Conservation (phyloP, 257 asterid genomes). For the Solanum medicagineum region DNA sequence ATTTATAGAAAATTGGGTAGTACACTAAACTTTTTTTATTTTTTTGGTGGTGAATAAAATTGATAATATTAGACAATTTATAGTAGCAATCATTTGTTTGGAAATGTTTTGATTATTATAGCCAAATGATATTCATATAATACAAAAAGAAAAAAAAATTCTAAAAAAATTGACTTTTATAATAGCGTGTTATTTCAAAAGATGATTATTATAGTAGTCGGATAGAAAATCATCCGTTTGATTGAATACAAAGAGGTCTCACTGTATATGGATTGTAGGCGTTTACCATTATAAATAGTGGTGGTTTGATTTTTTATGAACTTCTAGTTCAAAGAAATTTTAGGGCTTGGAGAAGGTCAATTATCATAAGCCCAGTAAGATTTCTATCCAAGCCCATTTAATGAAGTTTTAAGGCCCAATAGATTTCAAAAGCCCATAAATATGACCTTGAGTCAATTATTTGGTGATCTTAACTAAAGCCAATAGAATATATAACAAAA, state of each 20-base stretch:
- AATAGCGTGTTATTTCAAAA: too few relatives aligned
- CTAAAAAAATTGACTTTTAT: too few relatives aligned
- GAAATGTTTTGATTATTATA: too few relatives aligned
- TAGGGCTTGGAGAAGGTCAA: background rate
- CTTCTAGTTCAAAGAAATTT: too few relatives aligned
- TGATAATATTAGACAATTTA: too few relatives aligned
- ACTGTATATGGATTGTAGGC: background rate
- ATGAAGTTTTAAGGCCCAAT: background rate
- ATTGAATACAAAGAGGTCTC: too few relatives aligned
- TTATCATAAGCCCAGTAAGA: background rate
- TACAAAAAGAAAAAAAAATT: too few relatives aligned
- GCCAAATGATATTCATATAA: too few relatives aligned
- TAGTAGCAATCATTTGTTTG: background rate
- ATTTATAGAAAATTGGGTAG: background rate
- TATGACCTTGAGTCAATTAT: background rate
- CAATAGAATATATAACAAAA: background rate
- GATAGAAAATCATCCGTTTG: too few relatives aligned
- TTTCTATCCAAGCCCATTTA: background rate
- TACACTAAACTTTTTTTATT: background rate
- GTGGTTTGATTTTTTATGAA: background rate
- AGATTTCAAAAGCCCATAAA: background rate
- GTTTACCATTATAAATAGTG: background rate
- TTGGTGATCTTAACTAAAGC: background rate
- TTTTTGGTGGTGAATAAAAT: background rate
- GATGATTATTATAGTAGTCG: too few relatives aligned